Base-by-base conservation (phyloP, 306 rosid genomes). In the Malus orientalis region DNA sequence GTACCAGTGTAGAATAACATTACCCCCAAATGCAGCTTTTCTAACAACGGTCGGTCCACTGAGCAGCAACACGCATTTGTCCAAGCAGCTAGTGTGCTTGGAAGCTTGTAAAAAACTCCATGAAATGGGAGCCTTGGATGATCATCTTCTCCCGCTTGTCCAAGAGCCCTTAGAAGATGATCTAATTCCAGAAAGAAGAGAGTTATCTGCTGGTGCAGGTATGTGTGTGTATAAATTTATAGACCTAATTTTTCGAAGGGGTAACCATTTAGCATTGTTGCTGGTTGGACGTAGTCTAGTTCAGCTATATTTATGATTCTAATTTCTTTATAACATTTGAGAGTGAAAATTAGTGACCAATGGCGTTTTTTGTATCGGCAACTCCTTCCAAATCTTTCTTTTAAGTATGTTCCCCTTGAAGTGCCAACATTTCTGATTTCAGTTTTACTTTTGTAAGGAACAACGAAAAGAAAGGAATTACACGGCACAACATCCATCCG, bases 91-190 rank as follows among this genome's bases (percentile, higher is more conserved):
- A 57, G 98, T 80, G 61, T 90, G 96, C 86, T 87, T 94, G 75
- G 97, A 91, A 85, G 97, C 97, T 67, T 94, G 98, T 85, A 91
- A 90, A 85, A 83, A 70, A 85, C 85, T 95, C 69, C 98, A 92
- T 86, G 85, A 92, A 77, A 81, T 85, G 86, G 92, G 97, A 5
- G 91, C 91, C 82, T 80, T 95, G 78, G 80, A 89, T 83, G 96
- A 89, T 68, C 93, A 87, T 89, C 93, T 92, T 79, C 90, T 88
- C 70, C 97, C 96, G 27, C 66, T 65, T n/a, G 13, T 45, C 23
- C 87, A 88, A 83, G 87, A 80, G 76, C 78, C 86, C 84, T 38
- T 82, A 75, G 85, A 81, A 57, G 76, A 30, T 80, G 81, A 86
- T 70, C 71, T 49, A 10, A 66, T 64, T 70, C 60, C 47, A 73